Conservation (phyloP, 73 alveolate genomes). For the Effrenium voratum region DNA sequence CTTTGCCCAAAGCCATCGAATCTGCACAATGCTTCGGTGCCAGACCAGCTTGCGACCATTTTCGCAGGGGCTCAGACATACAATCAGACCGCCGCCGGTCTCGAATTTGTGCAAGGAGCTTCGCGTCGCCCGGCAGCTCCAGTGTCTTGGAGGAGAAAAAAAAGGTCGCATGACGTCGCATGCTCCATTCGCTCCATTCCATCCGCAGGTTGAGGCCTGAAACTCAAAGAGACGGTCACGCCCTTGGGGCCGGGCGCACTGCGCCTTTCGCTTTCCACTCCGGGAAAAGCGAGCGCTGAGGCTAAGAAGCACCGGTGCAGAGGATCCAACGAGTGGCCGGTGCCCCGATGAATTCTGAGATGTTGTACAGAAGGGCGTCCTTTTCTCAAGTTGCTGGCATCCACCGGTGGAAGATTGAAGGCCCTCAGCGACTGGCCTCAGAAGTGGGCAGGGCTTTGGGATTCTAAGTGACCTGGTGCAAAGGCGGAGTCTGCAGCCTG, state of each 20-base stretch:
- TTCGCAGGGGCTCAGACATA: no score
- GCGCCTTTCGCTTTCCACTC: not conserved
- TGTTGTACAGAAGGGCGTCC: no score
- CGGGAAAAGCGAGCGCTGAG: no score
- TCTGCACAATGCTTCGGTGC: no score
- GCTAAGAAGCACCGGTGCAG: not conserved
- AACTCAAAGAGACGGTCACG: not conserved
- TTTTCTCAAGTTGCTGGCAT: conserved; percentile 5
- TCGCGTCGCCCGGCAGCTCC: conserved; percentile 28
- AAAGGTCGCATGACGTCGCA: not conserved
- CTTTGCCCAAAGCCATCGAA: no score
- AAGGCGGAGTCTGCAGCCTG: conserved; percentile 82
- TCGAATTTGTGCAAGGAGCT: not conserved
- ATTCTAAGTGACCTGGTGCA: not conserved
- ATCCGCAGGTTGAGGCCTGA: conserved; percentile 72
- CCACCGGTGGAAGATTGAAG: conserved; percentile 25
- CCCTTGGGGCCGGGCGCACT: no score
- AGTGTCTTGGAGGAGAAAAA: not conserved
- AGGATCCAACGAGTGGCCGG: not conserved
- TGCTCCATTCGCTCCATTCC: not conserved
- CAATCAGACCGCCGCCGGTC: not conserved
- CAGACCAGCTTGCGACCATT: no score
- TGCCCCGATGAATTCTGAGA: no score
- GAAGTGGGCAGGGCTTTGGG: not conserved
- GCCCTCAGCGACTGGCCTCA: conserved; percentile 23